Base-by-base conservation (phyloP, 306 rosid species). In the Prunus mongolica region DNA sequence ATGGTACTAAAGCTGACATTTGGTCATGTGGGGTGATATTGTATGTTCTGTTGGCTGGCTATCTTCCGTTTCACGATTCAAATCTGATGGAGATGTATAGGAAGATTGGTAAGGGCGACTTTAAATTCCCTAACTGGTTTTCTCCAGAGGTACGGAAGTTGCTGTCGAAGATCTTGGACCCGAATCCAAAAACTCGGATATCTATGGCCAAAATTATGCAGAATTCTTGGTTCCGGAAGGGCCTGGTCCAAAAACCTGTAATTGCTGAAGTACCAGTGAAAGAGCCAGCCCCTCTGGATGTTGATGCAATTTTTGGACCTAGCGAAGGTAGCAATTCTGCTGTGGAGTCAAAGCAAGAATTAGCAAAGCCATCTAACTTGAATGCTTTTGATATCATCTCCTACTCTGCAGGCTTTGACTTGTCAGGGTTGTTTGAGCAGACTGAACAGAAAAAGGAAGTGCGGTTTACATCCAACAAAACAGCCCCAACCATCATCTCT, bases 1-100 rank as follows among this genome's bases (percentile, higher is more conserved):
- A 93, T 71, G 99, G 99, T 38, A 6, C 75, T 66, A 96, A 93
- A 86, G 93, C 99, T 62, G 99, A 96, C 86, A 88, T 93, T 73
- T 96, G 99, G 99, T 96, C 99, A 1, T 93, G 97, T 46, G 99
- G 99, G 69, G 99, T 96, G 86, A 79, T 96, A 84, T 83, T 96
- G 81, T 96, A 30, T 70, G 99, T 88, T 84, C 89, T 96, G 2
- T 79, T 96, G 85, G 97, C 99, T 28, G 98, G 99, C 41, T 89
- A 81, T 87, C 97, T 93, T 74, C 99, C 99, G 9, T 96, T 96
- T 82, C 93, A 82, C 5, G 97, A 96, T 79, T 52, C 92, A 54
- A 96, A 96, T 82, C 86, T 96, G 73, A 93, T 91, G 96, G 99
- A 91, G 82, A 72, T 96, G 97, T 96, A 96, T 56, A 87, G 79